Evolutionary conservation across 2,329 filamentous ascomycete species (phyloP).

Genomic region (Diaporthe longicolla): DNA sequence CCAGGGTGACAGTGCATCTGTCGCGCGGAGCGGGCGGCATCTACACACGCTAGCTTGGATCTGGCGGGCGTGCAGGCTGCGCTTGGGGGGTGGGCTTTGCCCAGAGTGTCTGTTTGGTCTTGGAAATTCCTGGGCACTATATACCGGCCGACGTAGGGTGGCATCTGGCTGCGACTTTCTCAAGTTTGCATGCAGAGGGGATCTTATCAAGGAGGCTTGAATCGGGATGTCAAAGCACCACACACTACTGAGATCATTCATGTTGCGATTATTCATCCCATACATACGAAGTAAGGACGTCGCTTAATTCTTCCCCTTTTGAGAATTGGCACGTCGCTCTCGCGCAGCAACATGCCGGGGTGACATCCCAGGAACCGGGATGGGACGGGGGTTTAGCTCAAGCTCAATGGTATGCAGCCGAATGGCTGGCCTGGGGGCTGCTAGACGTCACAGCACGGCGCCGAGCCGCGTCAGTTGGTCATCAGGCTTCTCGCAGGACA

Average conservation of each 20-base stretch:
- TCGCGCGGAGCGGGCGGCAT: neutral
- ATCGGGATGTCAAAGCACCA: conserved; percentile 23
- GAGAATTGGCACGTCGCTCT: neutral
- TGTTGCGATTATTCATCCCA: neutral
- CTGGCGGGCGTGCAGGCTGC: conserved; percentile 3
- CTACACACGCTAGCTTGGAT: neutral
- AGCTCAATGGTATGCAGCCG: conserved; percentile 16
- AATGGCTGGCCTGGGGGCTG: neutral
- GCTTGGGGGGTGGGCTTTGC: neutral
- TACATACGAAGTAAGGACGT: neutral
- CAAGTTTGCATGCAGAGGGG: neutral
- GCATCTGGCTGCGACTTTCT: neutral
- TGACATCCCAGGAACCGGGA: conserved; percentile 3
- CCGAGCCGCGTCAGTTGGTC: conserved; percentile 16
- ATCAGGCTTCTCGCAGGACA: neutral
- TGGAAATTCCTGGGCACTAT: conserved; percentile 27
- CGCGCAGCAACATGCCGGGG: neutral
- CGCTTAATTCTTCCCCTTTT: conserved; percentile 8
- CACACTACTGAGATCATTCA: neutral
- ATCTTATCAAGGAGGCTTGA: neutral
- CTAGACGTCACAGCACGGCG: neutral
- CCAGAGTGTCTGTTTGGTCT: conserved; percentile 12
- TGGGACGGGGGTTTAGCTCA: neutral
- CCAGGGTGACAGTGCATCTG: conserved; percentile 1
- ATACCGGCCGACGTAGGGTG: neutral